phyloP scores from a whole-genome alignment of 345 rosid species.

The Psidium friedrichsthalianum region DNA sequence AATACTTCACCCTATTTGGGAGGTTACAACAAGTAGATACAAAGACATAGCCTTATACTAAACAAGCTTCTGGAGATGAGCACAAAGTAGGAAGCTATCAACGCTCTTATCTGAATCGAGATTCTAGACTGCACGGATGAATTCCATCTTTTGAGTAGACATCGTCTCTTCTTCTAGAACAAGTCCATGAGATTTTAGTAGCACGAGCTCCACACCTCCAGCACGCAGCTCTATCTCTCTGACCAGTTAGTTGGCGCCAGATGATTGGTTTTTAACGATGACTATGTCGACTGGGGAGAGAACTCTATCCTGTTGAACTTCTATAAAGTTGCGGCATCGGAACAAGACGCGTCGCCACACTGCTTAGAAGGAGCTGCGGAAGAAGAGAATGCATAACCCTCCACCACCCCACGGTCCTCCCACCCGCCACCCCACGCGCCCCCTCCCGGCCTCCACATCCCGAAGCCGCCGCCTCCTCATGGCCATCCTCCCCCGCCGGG shows the following conservation, averaged over 20 bases:
- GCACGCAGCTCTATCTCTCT: background rate
- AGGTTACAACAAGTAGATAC: background rate
- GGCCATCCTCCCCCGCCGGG: conserved; percentile 1
- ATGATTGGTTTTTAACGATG: background rate
- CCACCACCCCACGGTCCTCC: conserved; percentile 10
- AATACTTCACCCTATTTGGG: background rate
- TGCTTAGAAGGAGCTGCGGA: background rate
- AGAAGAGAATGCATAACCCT: conserved; percentile 7
- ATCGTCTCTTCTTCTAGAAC: background rate
- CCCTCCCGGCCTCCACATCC: conserved; percentile 12
- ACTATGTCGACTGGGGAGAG: background rate
- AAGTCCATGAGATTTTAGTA: background rate
- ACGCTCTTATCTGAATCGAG: background rate
- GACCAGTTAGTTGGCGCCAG: background rate
- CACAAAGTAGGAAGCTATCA: background rate
- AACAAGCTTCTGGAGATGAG: background rate
- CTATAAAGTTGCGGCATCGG: background rate
- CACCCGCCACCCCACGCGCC: conserved; percentile 6
- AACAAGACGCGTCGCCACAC: background rate
- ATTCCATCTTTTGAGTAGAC: background rate
- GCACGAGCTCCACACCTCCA: background rate
- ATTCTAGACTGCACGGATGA: background rate
- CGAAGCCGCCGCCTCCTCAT: conserved; percentile 4
- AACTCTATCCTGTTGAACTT: background rate
- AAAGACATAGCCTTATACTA: background rate